Base-by-base conservation (phyloP, 495 filamentous ascomycete genomes). In the Parmelia sp. region DNA sequence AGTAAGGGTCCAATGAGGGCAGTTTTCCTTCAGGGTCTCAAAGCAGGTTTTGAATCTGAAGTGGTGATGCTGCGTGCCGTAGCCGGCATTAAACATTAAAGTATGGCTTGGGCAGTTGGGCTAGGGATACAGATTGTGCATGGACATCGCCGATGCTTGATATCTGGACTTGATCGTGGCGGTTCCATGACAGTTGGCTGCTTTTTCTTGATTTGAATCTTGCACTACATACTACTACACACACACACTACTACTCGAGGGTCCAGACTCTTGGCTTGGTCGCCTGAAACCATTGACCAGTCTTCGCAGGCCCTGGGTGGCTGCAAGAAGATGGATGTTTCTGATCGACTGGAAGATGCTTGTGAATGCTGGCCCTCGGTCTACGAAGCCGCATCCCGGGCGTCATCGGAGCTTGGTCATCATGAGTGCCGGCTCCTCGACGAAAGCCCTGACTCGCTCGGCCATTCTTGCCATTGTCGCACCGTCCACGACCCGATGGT, bases 401-500 rank as follows among this genome's bases (percentile, higher is more conserved):
- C 47, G 68, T 75, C 64, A 84, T 72, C 76, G 77, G 64, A 80
- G 63, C 39, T 74, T 77, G 63, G 77, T 81, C 56, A 96, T 76
- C 91, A 97, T 94, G 57, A 81, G 79, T 74, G 89, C 92, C 4
- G 92, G 88, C 66, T 89, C 85, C 76, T 97, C 93, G 58, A 96
- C 80, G 47, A 88, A 86, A 36, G 80, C 77, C 65, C 83, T 84
- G 42, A 97, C 88, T 65, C 83, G 81, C 65, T 90, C 90, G 1
- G 91, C 92, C 77, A 92, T 92, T 53, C 91, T 78, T 12, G 95
- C 95, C 84, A 96, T 88, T 35, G 89, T 95, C 37, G 92, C 94
- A 8, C 95, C 95, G 77, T 99, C 95, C 55, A 97, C 85, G 58
- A 97, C 86, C 8, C 95, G 79, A 77, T 99, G 95, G 75, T 99